Conservation (phyloP, 1,139 yeast genomes). For the Candida tropicalis region DNA sequence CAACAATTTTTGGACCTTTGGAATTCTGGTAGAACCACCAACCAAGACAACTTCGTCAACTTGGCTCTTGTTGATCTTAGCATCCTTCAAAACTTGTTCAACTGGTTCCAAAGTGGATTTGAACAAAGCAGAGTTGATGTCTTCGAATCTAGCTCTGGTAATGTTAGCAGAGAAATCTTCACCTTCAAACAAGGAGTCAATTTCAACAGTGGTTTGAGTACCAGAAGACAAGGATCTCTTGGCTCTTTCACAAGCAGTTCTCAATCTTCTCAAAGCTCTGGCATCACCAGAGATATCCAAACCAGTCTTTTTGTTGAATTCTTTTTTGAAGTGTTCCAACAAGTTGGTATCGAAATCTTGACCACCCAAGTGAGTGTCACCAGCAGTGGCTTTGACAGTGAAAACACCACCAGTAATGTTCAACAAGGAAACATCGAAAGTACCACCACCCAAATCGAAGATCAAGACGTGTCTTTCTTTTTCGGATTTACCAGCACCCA, state of each 20-base stretch:
- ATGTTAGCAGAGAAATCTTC: slow-evolving; percentile 94
- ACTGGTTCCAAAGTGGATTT: slow-evolving; percentile 96
- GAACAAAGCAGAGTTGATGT: slow-evolving; percentile 93
- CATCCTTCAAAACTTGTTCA: slow-evolving; percentile 96
- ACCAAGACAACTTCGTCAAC: slow-evolving; percentile 97
- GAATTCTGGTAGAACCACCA: slow-evolving; percentile 99
- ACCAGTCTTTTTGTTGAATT: slow-evolving; percentile 97
- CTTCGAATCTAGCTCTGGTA: slow-evolving; percentile 99
- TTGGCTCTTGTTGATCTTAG: slow-evolving; percentile 84
- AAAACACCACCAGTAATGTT: slow-evolving; percentile 99
- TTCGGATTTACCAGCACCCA: slow-evolving; percentile 90
- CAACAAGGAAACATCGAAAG: slow-evolving; percentile 96
- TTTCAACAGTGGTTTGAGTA: slow-evolving; percentile 95
- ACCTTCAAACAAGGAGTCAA: slow-evolving; percentile 96
- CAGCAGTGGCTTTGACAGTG: slow-evolving; percentile 99
- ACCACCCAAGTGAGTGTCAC: slow-evolving; percentile 99
- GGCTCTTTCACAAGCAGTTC: slow-evolving; percentile 99
- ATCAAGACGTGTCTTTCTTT: slow-evolving; percentile 89
- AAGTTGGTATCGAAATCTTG: slow-evolving; percentile 98
- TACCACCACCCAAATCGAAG: slow-evolving; percentile 98
- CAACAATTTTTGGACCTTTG: slow-evolving; percentile 96
- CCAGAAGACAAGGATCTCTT: slow-evolving; percentile 98
- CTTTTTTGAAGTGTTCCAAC: slow-evolving; percentile 90
- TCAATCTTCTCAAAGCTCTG: slow-evolving; percentile 96
- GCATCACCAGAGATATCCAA: slow-evolving; percentile 88